Base-by-base conservation (phyloP, 2,329 filamentous ascomycete genomes). In the Colletotrichum endophyticum region DNA sequence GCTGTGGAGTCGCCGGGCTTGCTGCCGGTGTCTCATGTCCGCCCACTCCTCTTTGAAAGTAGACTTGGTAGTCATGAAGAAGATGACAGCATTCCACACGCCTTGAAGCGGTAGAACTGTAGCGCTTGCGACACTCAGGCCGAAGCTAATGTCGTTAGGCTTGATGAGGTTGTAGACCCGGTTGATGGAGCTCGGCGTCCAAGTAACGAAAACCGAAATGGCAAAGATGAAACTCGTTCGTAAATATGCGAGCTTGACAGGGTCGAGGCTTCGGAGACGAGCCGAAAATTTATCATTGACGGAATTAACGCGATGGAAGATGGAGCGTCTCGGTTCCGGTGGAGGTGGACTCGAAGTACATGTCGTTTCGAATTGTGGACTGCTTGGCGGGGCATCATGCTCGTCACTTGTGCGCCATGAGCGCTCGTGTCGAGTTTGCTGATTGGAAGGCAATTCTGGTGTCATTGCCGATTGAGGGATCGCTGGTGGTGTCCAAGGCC, bases 1-100 rank as follows among this genome's bases (percentile, higher is more conserved):
- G 27, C 76, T 78, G 6, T 57, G 73, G 25, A 78, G 70, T 13
- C 76, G 73, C 2, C 56, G 72, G 2, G 59, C 34, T n/a, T 57
- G 63, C 2, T 49, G 44, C 12, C 71, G 59, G 32, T 70, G 22
- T n/a, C 73, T 30, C 56, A 77, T 34, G 4, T 71, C 57, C 8
- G 22, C 62, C 63, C 72, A 85, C 78, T 78, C 85, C 76, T 84
- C 85, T 63, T 84, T 87, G 71, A 88, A 85, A 57, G 84, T 78
- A 1, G 27, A 66, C 85, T 87, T 89, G 78, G 89, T 95, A 2
- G 94, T 94, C 7, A 90, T 90, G 76, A 94, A 91, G 84, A 96
- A 96, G 72, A 97, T 95, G 69, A 95, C 86, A 34, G 92, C 91
- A 81, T 96, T 96, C 94, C 95, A 96, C 36, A 95, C 90, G 1